Evolutionary conservation across 1,284 basidiomycete genomes (phyloP).

Genomic region (Apiotrichum porosum): DNA sequence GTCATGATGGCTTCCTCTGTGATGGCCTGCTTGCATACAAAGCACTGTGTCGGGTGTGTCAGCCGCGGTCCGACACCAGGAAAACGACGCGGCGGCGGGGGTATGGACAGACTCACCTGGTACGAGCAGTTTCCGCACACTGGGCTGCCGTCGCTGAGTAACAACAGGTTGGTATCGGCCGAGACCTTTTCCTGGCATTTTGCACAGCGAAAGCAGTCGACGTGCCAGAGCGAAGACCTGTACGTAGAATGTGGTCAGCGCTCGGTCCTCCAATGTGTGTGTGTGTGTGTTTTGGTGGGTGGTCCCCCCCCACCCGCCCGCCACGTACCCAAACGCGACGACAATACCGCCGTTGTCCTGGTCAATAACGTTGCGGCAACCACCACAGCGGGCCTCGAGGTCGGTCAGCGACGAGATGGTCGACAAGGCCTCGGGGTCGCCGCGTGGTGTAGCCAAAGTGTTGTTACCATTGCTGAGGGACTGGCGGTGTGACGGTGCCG

Average conservation of each 20-base stretch:
- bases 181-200: slow-evolving; percentile 55
- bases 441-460: background rate
- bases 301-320: too few species aligned
- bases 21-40: slow-evolving; percentile 83
- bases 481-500: background rate
- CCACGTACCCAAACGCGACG: slow-evolving; percentile 77
- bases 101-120: slow-evolving; percentile 51
- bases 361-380: slow-evolving; percentile 76
- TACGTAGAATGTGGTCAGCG: slow-evolving; percentile 10
- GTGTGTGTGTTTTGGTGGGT: too few species aligned
- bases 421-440: slow-evolving; percentile 4
- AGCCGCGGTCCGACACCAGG: slow-evolving; percentile 9
- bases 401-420: slow-evolving; percentile 21
- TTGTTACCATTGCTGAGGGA: too few species aligned
- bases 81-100: too few species aligned
- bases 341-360: slow-evolving; percentile 79
- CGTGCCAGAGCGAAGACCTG: slow-evolving; percentile 48
- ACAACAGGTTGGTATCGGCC: slow-evolving; percentile 88
- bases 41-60: slow-evolving; percentile 56
- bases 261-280: background rate
- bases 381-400: slow-evolving; percentile 59
- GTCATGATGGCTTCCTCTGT: slow-evolving; percentile 98
- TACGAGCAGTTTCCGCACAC: slow-evolving; percentile 97
- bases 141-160: slow-evolving; percentile 93
- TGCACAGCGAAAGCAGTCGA: slow-evolving; percentile 51